Evolutionary conservation across 1,139 yeast species (phyloP).

Genomic region (Magnusiomyces paraingens): DNA sequence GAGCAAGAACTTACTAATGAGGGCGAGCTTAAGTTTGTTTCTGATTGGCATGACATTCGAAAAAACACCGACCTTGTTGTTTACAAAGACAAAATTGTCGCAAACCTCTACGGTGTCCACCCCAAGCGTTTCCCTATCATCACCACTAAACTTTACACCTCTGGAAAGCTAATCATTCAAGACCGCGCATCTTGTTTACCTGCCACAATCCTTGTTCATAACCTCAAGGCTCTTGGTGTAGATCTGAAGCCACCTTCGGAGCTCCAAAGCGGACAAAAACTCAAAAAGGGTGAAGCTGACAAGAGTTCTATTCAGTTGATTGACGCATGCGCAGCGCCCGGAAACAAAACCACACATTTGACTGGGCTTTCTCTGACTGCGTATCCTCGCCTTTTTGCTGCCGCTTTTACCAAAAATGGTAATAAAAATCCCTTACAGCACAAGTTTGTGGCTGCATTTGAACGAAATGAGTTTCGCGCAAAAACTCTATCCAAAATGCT

Average conservation of each 20-base stretch:
- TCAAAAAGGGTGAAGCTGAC: neutral
- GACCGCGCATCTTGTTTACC: slow-evolving; percentile 98
- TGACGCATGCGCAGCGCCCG: slow-evolving; percentile 98
- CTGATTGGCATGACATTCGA: slow-evolving; percentile 8
- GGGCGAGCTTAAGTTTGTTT: slow-evolving; percentile 5
- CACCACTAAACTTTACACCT: slow-evolving; percentile 54
- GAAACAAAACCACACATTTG: slow-evolving; percentile 90
- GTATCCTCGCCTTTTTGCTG: neutral
- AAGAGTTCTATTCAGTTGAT: slow-evolving; percentile 37
- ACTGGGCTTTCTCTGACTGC: slow-evolving; percentile 49
- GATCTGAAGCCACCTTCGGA: neutral
- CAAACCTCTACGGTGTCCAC: slow-evolving; percentile 73
- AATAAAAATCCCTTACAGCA: neutral
- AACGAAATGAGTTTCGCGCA: slow-evolving; percentile 69
- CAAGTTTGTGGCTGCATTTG: slow-evolving; percentile 68
- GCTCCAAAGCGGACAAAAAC: neutral
- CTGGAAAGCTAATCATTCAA: slow-evolving; percentile 81
- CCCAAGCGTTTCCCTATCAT: slow-evolving; percentile 59
- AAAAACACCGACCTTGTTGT: slow-evolving; percentile 31
- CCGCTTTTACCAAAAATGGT: neutral
- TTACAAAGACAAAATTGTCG: slow-evolving; percentile 64
- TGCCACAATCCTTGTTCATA: slow-evolving; percentile 66
- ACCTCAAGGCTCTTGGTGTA: slow-evolving; percentile 40
- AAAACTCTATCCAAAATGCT: slow-evolving; percentile 73
- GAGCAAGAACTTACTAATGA: slow-evolving; percentile 2